phyloP scores from a whole-genome alignment of 129 eudicot species.

The Deinandra increscens region DNA sequence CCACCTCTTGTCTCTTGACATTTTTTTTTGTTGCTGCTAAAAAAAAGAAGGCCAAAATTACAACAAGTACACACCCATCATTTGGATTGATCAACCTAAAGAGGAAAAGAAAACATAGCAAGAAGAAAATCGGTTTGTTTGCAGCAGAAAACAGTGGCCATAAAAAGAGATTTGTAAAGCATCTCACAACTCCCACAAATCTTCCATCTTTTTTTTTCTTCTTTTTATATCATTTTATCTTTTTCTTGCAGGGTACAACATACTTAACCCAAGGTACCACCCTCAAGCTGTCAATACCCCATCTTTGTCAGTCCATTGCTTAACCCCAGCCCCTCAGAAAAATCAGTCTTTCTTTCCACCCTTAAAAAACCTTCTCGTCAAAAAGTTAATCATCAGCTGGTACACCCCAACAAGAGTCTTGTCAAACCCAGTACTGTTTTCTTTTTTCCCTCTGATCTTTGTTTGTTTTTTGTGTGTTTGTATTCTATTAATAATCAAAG shows the following conservation, averaged over 20 bases:
- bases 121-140: slow-evolving; percentile 29
- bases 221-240: no score
- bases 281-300: slow-evolving; percentile 25
- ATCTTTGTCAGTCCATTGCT: slow-evolving; percentile 28
- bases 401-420: slow-evolving; percentile 38
- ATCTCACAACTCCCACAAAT: slow-evolving; percentile 10
- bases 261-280: slow-evolving; percentile 20
- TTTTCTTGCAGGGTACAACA: slow-evolving; percentile 24
- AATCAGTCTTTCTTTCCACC: slow-evolving; percentile 19
- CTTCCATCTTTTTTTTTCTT: not conserved
- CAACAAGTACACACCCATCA: slow-evolving; percentile 22
- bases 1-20: no score
- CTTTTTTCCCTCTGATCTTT: not conserved
- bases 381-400: slow-evolving; percentile 37
- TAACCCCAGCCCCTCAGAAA: slow-evolving; percentile 32
- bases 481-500: not conserved
- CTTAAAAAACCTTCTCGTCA: slow-evolving; percentile 18
- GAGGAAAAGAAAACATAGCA: slow-evolving; percentile 23
- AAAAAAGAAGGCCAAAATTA: no score
- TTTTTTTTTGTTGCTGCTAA: no score
- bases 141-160: slow-evolving; percentile 37
- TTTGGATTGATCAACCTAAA: slow-evolving; percentile 31
- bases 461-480: slow-evolving; percentile 21
- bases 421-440: slow-evolving; percentile 32
- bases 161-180: slow-evolving; percentile 38